Evolutionary conservation across 2,329 filamentous ascomycete species (phyloP), one percentile per base, ranked within the genome.

Genomic region (Amauroascus niger): DNA sequence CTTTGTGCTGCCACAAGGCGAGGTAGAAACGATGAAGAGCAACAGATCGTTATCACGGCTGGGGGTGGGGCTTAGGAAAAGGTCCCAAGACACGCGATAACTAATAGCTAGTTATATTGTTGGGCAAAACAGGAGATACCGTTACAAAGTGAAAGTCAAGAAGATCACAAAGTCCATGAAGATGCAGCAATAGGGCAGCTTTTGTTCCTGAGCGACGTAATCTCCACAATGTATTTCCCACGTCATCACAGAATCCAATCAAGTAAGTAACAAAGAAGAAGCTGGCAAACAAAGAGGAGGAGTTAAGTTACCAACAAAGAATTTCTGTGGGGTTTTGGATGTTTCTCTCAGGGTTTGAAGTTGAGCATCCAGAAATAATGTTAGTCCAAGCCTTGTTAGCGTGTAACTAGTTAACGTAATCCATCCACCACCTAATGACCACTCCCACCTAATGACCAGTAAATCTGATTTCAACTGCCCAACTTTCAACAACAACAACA

Each of bases 281-380:
- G 33, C 6, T 16, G 28, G 47, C 47, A 28, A 28, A 18, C 24
- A 3, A 41, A 22, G 8, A 37, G 14, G 6, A 22, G 9, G 4
- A 35, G 30, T 18, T 13, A 26, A 22, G 46, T 30, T 30, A 22
- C n/a, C 22, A 18, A 35, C 22, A 16, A 50, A 30, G 32, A 13
- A 49, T 43, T 50, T 50, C 43, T 41, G 48, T 37, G 48, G 48
- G 43, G 37, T 35, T 41, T 50, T 41, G 33, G 37, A 35, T 39
- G 37, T 50, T 43, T 35, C 48, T 32, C 35, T 11, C 13, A 30
- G 37, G 35, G 24, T 24, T 30, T 24, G 48, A 50, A 30, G 37
- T 30, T 11, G 7, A 49, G 48, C 11, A 8, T 50, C 48, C 48
- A n/a, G n/a, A n/a, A n/a, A n/a, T n/a, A n/a, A n/a, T n/a, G n/a